phyloP scores from a whole-genome alignment of 1,139 yeast species.

The Debaryomyces fabryi region DNA sequence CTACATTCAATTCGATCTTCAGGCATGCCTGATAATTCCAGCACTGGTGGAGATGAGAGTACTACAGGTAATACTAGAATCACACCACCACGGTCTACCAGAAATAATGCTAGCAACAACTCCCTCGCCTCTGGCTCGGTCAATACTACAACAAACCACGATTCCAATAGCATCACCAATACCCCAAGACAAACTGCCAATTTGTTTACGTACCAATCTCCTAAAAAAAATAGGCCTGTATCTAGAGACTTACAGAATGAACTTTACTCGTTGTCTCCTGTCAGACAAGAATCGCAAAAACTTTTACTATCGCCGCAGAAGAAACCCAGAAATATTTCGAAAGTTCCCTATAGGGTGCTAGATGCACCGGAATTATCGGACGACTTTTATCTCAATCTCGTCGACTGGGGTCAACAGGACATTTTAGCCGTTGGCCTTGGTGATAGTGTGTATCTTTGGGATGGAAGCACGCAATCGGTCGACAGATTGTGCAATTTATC shows the following conservation, averaged over 20 bases:
- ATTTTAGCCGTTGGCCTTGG: slow-evolving; percentile 90
- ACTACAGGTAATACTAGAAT: slow-evolving; percentile 15
- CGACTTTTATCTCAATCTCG: slow-evolving; percentile 87
- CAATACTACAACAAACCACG: slow-evolving; percentile 12
- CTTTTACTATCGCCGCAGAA: slow-evolving; percentile 80
- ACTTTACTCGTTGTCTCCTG: slow-evolving; percentile 82
- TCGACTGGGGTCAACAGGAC: slow-evolving; percentile 96
- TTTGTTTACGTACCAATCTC: slow-evolving; percentile 71
- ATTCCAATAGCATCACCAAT: slow-evolving; percentile 31
- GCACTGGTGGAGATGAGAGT: slow-evolving; percentile 3
- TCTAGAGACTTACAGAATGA: slow-evolving; percentile 68
- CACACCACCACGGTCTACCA: slow-evolving; percentile 25
- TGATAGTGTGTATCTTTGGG: slow-evolving; percentile 87
- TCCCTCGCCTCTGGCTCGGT: slow-evolving; percentile 2
- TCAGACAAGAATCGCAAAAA: slow-evolving; percentile 83
- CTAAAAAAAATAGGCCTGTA: slow-evolving; percentile 61
- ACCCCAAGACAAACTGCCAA: slow-evolving; percentile 64
- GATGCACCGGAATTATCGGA: slow-evolving; percentile 97
- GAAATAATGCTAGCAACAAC: slow-evolving; percentile 9
- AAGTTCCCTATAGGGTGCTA: slow-evolving; percentile 87
- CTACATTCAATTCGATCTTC: slow-evolving; percentile 13
- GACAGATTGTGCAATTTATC: slow-evolving; percentile 75
- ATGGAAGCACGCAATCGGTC: slow-evolving; percentile 84
- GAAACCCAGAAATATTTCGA: slow-evolving; percentile 74
- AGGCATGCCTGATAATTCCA: slow-evolving; percentile 6